phyloP scores from a whole-genome alignment of 1,284 basidiomycete species.

The Pseudozyma thailandica region DNA sequence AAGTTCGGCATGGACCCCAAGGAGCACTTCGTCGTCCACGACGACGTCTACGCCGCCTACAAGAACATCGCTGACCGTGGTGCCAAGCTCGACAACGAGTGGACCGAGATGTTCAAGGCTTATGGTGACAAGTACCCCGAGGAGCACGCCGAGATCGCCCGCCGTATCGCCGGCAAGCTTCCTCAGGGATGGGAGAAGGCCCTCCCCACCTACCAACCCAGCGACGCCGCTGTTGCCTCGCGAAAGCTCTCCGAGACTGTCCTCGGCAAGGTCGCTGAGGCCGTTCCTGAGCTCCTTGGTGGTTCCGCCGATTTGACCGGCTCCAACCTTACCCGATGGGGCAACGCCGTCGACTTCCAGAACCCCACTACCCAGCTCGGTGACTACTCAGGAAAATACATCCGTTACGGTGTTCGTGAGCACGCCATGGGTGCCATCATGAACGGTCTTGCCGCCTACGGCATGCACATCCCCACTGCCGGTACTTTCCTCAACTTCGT shows the following conservation, averaged over 20 bases:
- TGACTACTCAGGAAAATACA: conserved; percentile 85
- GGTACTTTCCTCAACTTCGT: conserved; percentile 80
- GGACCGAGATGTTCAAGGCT: conserved; percentile 78
- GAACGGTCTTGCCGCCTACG: conserved; percentile 86
- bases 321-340: conserved; percentile 86
- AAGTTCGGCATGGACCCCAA: conserved; percentile 86
- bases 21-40: conserved; percentile 81
- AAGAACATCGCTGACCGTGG: conserved; percentile 77
- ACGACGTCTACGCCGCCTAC: conserved; percentile 80
- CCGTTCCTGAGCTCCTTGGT: conserved; percentile 80
- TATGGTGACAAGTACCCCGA: conserved; percentile 83
- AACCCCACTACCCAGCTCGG: conserved; percentile 82
- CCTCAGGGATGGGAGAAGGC: conserved; percentile 86
- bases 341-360: conserved; percentile 89
- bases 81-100: conserved; percentile 78
- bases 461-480: conserved; percentile 80
- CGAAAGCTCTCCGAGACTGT: conserved; percentile 93
- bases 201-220: conserved; percentile 83
- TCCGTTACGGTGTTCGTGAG: conserved; percentile 96
- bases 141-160: conserved; percentile 85
- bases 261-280: conserved; percentile 79
- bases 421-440: conserved; percentile 96
- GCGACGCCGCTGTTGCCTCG: conserved; percentile 85
- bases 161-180: conserved; percentile 84
- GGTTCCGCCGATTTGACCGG: conserved; percentile 93